A percentile compares a stretch with the other conserved stretches of the same genome.
Conservation (phyloP, 768 basidiomycete species). For the Cantharellus cinnabarinus region DNA sequence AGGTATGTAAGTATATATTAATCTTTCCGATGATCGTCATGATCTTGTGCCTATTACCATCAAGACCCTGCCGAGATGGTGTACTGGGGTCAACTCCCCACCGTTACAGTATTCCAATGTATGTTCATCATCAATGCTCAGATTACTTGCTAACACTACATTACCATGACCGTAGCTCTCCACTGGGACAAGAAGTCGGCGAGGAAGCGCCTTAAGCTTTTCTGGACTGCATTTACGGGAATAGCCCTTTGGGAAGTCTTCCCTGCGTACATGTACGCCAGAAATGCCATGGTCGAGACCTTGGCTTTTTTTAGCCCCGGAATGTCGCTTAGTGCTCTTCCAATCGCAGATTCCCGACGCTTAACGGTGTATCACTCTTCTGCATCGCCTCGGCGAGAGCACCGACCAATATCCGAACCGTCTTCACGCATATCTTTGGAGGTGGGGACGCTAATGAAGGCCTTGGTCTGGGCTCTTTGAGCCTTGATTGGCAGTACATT, state of each 20-base stretch:
- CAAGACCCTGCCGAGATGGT: conserved; percentile 16
- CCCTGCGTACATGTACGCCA: conserved; percentile 12
- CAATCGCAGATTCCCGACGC: conserved; percentile 10
- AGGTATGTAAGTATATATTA: not conserved
- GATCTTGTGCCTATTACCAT: not conserved
- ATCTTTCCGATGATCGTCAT: not conserved
- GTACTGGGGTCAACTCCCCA: conserved; percentile 9
- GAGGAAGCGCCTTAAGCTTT: conserved; percentile 10
- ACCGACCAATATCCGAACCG: conserved; percentile 27
- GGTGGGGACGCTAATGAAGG: conserved; percentile 49
- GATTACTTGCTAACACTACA: not conserved
- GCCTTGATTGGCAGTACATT: conserved; percentile 54
- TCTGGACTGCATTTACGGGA: conserved; percentile 11
- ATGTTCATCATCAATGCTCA: conserved; percentile 19
- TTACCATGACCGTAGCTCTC: not conserved
- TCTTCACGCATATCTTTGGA: conserved; percentile 42
- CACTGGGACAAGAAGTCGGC: conserved; percentile 8
- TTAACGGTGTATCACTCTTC: conserved; percentile 13
- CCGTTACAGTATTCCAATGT: conserved; percentile 6
- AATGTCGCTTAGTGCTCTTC: not conserved
- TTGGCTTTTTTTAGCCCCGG: not conserved
- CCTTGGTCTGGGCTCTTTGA: conserved; percentile 35
- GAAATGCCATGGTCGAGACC: not conserved
- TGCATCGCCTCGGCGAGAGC: conserved; percentile 31
- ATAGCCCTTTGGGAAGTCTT: conserved; percentile 11